Evolutionary conservation across 129 eudicot genomes (phyloP), one percentile per base, ranked within the genome.

Genomic region (Pulicaria dysenterica): DNA sequence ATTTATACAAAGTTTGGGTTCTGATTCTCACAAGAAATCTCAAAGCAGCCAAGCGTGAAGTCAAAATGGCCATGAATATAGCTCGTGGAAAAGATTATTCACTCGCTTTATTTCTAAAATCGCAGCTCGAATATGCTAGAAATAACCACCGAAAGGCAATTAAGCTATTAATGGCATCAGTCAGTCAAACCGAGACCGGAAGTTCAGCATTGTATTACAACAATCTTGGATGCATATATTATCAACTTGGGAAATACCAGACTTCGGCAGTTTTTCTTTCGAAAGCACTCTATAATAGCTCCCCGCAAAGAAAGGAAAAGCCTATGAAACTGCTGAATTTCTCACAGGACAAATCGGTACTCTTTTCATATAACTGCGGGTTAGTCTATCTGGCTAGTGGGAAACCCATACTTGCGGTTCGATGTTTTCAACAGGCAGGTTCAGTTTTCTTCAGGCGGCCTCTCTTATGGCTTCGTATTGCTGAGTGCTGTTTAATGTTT

Each of bases 31-130:
- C 84, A 10, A 76, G 98, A 73, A 90, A 88, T 69, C 89, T 86
- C 4, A 87, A 93, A 84, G 92, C 95, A 51, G 98, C 96, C 39
- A 93, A 90, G 79, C 92, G 91, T 55, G 98, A 93, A 79, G 89
- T 90, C 53, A 93, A 89, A 83, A 64, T 85, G 89, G 96, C 95
- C 38, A 87, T 89, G 95, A 89, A 89, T 51, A 64, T 87, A 63
- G 92, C 95, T 6, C 90, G 87, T 42, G 96, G 91, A 3, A 84
- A 87, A 72, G 96, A 93, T 81, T 79, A 88, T 78, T 76, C 92
- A 42, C 82, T 85, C 68, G 91, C 95, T 8, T 80, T 93, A 55
- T 86, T 87, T 78, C 77, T 93, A 64, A 93, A 90, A 71, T 93
- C 98, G 40, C 96, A 93, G 73, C 95, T 89, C 37, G 98, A 93